Conservation (phyloP, 2,329 filamentous ascomycete genomes). For the Penicillium sclerotigenum region DNA sequence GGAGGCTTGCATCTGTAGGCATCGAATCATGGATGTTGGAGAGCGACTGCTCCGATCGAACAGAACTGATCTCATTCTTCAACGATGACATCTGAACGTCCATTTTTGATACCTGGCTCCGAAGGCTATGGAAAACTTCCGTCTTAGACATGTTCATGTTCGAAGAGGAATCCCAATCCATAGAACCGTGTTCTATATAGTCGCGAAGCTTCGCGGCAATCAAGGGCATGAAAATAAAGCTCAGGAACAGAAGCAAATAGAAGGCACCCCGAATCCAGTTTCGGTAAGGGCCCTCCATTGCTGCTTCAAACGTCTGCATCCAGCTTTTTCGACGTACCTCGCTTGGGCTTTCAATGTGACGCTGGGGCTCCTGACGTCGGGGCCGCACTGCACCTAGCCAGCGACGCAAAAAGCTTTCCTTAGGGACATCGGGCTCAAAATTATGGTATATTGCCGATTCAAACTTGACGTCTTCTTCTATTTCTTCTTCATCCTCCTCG, state of each 20-base stretch:
- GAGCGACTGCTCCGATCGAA: conserved; percentile 22
- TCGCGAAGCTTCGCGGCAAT: conserved; percentile 18
- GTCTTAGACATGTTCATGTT: conserved; percentile 24
- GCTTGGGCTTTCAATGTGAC: background rate
- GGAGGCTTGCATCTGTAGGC: conserved; percentile 21
- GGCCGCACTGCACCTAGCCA: conserved; percentile 3
- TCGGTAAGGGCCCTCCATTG: background rate
- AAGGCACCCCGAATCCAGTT: conserved; percentile 9
- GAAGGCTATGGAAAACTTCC: conserved; percentile 26
- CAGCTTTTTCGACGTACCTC: background rate
- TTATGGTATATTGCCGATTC: background rate
- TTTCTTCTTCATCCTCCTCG: conserved; percentile 30
- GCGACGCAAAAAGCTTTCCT: conserved; percentile 6
- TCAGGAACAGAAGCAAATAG: conserved; percentile 13
- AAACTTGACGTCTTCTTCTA: conserved; percentile 17
- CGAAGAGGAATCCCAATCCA: conserved; percentile 7
- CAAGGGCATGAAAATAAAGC: conserved; percentile 9
- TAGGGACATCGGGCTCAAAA: background rate
- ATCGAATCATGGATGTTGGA: conserved; percentile 15
- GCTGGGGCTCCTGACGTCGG: background rate
- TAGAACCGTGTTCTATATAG: conserved; percentile 4
- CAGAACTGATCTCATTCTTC: conserved; percentile 27
- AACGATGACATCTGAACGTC: conserved; percentile 32
- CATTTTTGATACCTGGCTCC: conserved; percentile 28
- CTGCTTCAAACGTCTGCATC: background rate